Conservation (phyloP, 495 filamentous ascomycete genomes). For the Evernia prunastri region DNA sequence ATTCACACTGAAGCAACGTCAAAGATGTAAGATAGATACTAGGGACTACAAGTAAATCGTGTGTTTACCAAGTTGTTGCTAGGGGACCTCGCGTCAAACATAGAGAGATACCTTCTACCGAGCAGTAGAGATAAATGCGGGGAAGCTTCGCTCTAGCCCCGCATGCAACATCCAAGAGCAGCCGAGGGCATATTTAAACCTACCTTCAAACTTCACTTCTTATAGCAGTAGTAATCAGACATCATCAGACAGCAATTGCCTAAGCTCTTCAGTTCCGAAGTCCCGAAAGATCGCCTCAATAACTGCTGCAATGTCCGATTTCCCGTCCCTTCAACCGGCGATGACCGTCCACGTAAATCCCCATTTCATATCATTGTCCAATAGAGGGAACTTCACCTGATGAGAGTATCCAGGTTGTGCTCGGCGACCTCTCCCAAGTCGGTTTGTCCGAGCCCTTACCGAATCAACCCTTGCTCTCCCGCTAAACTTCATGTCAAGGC, state of each 20-base stretch:
- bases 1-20: no score
- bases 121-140: no score
- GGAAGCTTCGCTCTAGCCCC: not conserved
- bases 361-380: not conserved
- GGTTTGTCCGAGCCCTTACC: conserved; percentile 9
- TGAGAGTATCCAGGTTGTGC: conserved; percentile 22
- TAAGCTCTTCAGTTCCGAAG: not conserved
- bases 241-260: not conserved
- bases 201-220: not conserved
- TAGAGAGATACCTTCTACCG: no score
- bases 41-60: no score
- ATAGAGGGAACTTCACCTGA: not conserved
- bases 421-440: conserved; percentile 26
- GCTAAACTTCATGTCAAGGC: conserved; percentile 7
- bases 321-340: conserved; percentile 39
- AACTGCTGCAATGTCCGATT: conserved; percentile 22
- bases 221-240: not conserved
- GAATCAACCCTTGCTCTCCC: not conserved
- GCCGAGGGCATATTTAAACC: not conserved
- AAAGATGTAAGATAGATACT: no score
- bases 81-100: no score
- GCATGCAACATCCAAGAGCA: not conserved
- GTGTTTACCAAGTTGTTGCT: no score
- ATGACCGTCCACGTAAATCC: conserved; percentile 38
- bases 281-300: not conserved